These are phyloP conservation scores for Hapsidospora chrysogenum DNA, from an alignment of 495 filamentous ascomycete species.

Conservation along the genomic window DNA sequence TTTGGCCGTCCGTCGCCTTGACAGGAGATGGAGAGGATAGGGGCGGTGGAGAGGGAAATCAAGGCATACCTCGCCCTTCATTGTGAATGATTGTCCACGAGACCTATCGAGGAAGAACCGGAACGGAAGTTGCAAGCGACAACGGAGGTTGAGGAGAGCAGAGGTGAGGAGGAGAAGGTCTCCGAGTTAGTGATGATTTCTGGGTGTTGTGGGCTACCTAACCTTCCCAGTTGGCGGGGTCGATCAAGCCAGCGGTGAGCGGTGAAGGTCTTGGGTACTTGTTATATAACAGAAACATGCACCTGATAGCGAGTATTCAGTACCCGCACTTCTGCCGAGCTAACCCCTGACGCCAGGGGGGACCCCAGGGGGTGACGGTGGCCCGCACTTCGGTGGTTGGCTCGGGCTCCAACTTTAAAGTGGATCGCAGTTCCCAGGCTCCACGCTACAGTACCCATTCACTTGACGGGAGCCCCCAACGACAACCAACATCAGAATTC, in stretches of 20 bases:
- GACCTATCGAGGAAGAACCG: not conserved
- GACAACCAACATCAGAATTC: no score
- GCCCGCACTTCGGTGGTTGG: no score
- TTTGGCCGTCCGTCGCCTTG: no score
- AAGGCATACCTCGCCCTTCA: constrained; percentile 20
- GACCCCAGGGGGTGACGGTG: not conserved
- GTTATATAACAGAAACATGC: no score
- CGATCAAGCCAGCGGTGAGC: not conserved
- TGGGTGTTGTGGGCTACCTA: not conserved
- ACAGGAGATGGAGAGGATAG: constrained; percentile 1
- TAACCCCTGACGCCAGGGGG: not conserved
- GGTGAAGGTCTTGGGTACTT: not conserved
- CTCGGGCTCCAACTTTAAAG: no score
- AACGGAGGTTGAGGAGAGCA: not conserved
- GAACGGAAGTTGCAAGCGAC: not conserved
- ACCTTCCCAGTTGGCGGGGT: not conserved
- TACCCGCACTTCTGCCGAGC: not conserved
- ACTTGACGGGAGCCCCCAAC: no score
- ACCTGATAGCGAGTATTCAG: no score
- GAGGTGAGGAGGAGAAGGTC: not conserved
- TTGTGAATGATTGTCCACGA: constrained; percentile 6
- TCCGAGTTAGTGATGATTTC: not conserved
- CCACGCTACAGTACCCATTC: no score
- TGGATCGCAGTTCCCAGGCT: no score
- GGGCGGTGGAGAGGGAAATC: not conserved